These are phyloP conservation scores for Lactifluus volemus DNA, from an alignment of 768 basidiomycete genomes.

Conservation along the genomic window DNA sequence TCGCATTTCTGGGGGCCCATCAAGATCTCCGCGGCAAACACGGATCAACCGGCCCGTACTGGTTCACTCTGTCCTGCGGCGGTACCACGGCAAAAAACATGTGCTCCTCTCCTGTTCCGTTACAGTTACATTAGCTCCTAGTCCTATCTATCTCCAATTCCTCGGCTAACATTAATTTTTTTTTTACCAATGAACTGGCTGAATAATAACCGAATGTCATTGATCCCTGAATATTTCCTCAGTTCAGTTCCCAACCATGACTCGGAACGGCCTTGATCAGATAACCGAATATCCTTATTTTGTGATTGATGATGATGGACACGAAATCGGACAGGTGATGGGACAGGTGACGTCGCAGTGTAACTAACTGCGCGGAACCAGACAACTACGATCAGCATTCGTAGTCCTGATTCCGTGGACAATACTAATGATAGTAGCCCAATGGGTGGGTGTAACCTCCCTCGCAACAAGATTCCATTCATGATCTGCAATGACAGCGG, in stretches of 20 bases:
- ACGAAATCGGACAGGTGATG: not conserved
- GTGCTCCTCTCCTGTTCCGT: not conserved
- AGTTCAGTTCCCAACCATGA: not conserved
- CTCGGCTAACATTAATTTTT: not conserved
- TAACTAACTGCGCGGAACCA: not conserved
- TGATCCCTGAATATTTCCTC: not conserved
- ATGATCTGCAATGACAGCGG: not conserved
- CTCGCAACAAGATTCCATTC: not conserved
- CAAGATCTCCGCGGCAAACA: not conserved
- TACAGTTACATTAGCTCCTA: not conserved
- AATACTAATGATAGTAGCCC: too few relatives aligned
- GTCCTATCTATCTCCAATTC: not conserved
- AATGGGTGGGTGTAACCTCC: too few relatives aligned
- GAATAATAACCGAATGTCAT: not conserved
- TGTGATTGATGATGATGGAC: not conserved
- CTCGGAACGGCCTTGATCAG: not conserved
- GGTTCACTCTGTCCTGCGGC: not conserved
- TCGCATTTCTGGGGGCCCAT: not conserved
- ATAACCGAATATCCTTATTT: not conserved
- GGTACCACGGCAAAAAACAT: not conserved
- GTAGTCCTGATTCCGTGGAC: too few relatives aligned
- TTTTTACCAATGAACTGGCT: not conserved
- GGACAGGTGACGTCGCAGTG: not conserved
- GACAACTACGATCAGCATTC: not conserved
- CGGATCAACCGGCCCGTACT: not conserved